Percentiles rank a stretch among this genome's conserved stretches.
These are phyloP conservation scores for Vitis hybrid DNA, from an alignment of 177 flowering plant species.

Conservation along the genomic window DNA sequence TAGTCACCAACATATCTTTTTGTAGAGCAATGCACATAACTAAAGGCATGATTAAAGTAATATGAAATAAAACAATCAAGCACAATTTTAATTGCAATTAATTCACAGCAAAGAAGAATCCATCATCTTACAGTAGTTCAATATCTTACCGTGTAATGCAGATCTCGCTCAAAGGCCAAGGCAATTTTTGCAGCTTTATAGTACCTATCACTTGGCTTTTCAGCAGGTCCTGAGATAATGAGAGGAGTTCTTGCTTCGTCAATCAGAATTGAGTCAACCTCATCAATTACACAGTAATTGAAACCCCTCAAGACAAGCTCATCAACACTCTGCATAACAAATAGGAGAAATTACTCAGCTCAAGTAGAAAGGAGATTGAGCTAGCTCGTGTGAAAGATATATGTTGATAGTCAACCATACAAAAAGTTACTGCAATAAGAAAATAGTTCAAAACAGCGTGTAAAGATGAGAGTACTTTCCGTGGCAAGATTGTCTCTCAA, in stretches of 20 bases:
- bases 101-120: not conserved
- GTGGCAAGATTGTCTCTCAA: slow-evolving; percentile 99
- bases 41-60: not conserved
- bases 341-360: slow-evolving; percentile 17
- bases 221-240: slow-evolving; percentile 97
- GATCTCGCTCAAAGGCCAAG: slow-evolving; percentile 83
- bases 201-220: slow-evolving; percentile 90
- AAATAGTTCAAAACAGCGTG: slow-evolving; percentile 5
- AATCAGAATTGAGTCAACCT: slow-evolving; percentile 98
- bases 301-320: slow-evolving; percentile 90
- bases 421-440: not conserved
- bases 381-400: slow-evolving; percentile 1
- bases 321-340: slow-evolving; percentile 73
- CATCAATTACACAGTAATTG: slow-evolving; percentile 93
- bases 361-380: slow-evolving; percentile 6
- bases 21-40: no score
- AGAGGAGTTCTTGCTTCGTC: slow-evolving; percentile 99
- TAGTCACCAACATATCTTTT: no score
- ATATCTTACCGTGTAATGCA: slow-evolving; percentile 84
- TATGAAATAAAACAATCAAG: not conserved
- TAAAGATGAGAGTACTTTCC: slow-evolving; percentile 68
- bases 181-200: slow-evolving; percentile 98
- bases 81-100: not conserved
- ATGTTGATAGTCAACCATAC: not conserved
- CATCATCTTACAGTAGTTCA: not conserved